These are phyloP conservation scores for Fremontodendron californicum DNA, from an alignment of 345 rosid species.

Conservation along the genomic window DNA sequence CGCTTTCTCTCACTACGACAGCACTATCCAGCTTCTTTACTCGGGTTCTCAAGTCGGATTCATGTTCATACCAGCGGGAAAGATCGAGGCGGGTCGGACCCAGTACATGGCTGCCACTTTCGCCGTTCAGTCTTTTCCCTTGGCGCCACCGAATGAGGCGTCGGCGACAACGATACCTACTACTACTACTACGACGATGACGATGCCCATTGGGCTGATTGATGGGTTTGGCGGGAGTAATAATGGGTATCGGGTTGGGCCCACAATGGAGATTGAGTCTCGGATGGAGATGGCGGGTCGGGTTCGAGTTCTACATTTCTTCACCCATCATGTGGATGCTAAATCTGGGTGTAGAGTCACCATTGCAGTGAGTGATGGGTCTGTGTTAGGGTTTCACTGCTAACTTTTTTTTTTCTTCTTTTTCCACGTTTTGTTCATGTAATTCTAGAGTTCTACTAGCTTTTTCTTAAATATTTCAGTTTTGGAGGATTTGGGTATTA, in stretches of 20 bases:
- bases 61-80: constrained; percentile 98
- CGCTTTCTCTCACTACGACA: constrained; percentile 86
- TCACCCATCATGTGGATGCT: constrained; percentile 76
- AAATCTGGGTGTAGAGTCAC: constrained; percentile 65
- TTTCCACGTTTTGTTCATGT: background rate
- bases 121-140: constrained; percentile 78
- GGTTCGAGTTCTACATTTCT: constrained; percentile 71
- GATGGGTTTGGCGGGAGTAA: constrained; percentile 32
- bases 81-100: constrained; percentile 69
- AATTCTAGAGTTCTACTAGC: background rate
- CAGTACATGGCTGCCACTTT: constrained; percentile 96
- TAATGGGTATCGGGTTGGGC: constrained; percentile 52
- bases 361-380: constrained; percentile 70
- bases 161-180: constrained; percentile 13
- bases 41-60: constrained; percentile 91
- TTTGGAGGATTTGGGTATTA: background rate
- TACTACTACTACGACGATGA: background rate
- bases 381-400: constrained; percentile 63
- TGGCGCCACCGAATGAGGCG: constrained; percentile 30
- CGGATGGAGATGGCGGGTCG: constrained; percentile 73
- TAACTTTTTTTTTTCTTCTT: background rate
- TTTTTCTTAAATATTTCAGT: background rate
- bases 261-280: constrained; percentile 88
- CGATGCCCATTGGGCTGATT: constrained; percentile 26
- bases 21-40: constrained; percentile 84